Evolutionary conservation across 345 rosid species (phyloP), one percentile per base, ranked within the genome.

Genomic region (Clarkia xantiana): DNA sequence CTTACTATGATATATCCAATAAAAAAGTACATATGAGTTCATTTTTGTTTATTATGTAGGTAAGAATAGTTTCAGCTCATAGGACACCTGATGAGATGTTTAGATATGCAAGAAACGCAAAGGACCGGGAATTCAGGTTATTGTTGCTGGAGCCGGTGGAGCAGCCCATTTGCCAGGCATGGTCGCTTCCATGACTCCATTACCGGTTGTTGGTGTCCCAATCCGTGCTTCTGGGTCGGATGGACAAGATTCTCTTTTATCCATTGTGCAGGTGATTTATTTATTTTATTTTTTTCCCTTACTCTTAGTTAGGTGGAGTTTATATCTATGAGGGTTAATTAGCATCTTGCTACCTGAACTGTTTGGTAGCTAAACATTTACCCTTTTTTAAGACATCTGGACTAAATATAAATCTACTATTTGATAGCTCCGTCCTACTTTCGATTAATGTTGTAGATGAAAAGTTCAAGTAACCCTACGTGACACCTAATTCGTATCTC

Each of bases 161-260:
- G 96, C 99, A 45, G 95, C 95, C 44, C 99, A 91, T 73, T 74
- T 91, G 54, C 96, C 96, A 64, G 95, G 98, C 47, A 91, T 86
- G 96, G 90, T 86, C 39, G 94, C 96, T 62, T 80, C 98, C 51
- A 77, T 80, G 50, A 86, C 98, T 66, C 94, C 95, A 15, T 62
- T 84, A 50, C 98, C 94, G 0, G 94, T 90, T 57, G 77, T 90
- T 47, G 96, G 96, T 43, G 95, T 86, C 25, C 95, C 94, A 15
- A 93, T 91, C 44, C 90, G 95, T 5, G 82, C 80, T 50, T 76
- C 98, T 18, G 72, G 77, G 17, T 63, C 86, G 70, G 94, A 84
- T 65, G 95, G 96, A 59, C 68, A 86, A 53, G 94, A 91, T 80
- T 91, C 98, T 0, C 90, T 86, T 56, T 64, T 91, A 49, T 86